Base-by-base conservation (phyloP, 139 green algal genomes). In the Chlamydomonas sphaeroides region DNA sequence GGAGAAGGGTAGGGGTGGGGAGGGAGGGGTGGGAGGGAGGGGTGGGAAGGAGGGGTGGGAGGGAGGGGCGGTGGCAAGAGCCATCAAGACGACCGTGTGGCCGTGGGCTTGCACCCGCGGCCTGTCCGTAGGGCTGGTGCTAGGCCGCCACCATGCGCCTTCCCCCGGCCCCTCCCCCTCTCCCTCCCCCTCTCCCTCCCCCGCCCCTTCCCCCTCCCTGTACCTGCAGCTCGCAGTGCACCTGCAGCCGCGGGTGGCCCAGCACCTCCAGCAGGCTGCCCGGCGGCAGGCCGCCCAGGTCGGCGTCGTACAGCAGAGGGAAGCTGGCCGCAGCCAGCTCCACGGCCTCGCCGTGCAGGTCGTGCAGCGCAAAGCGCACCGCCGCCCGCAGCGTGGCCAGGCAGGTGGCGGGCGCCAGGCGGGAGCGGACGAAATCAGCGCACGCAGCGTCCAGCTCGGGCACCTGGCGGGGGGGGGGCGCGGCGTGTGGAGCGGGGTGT, bases 141-240 rank as follows among this genome's bases (percentile, higher is more conserved):
- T n/a, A 62, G 18, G 21, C 53, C 61, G 11, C n/a, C 11, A n/a
- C 53, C 53, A 14, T 28, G 53, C 53, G 6, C 53, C 6, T 18
- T 30, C 53, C 10, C 53, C 53, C 53, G 6, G 21, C 53, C 53
- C 53, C 23, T 7, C 30, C 59, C n/a, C 30, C 59, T 66, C 28
- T 20, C 30, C 30, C 59, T 21, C 59, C 30, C 59, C 5, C 35
- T 15, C 35, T 48, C 33, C 63, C 63, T 28, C 63, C 63, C 63
- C 15, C 33, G 33, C 33, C 5, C 33, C 39, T 45, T n/a, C n/a
- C n/a, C n/a, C n/a, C n/a, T n/a, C n/a, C n/a, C n/a, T n/a, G n/a
- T n/a, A 85, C 84, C 78, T 88, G 84, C 63, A 83, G 71, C 70
- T 88, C 84, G 38, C 84, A 88, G 72, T 88, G 84, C 32, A 75